These are phyloP conservation scores for Puccinia coronata DNA, from an alignment of 1,284 basidiomycete genomes.

Conservation along the genomic window DNA sequence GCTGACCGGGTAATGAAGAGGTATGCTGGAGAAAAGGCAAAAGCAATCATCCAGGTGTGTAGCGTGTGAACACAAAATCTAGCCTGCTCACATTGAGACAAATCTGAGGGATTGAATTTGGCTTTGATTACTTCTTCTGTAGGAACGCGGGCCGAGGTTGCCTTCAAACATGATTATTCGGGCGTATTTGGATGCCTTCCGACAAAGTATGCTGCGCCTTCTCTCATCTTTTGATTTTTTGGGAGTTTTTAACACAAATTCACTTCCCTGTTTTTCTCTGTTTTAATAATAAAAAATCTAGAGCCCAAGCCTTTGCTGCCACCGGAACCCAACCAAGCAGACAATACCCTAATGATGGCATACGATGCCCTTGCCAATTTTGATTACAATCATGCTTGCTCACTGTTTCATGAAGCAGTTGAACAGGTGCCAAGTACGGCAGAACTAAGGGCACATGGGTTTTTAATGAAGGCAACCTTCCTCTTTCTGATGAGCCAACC, in stretches of 20 bases:
- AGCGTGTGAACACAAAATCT: neutral
- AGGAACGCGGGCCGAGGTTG: slow-evolving; percentile 77
- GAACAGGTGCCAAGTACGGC: slow-evolving; percentile 75
- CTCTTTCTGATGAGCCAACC: slow-evolving; percentile 62
- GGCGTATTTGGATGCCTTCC: slow-evolving; percentile 96
- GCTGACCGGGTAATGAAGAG: slow-evolving; percentile 92
- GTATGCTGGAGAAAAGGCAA: slow-evolving; percentile 72
- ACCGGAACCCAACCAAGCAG: slow-evolving; percentile 74
- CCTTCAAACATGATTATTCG: slow-evolving; percentile 91
- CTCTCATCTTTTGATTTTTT: no score
- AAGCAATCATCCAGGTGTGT: slow-evolving; percentile 65
- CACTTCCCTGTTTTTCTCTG: neutral
- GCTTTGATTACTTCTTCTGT: neutral
- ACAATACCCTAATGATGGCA: slow-evolving; percentile 77
- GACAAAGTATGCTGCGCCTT: slow-evolving; percentile 60
- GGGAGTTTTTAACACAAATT: no score
- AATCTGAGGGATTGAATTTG: no score
- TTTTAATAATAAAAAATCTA: slow-evolving; percentile 55
- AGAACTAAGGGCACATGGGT: slow-evolving; percentile 76
- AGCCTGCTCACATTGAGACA: neutral
- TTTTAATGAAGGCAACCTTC: slow-evolving; percentile 92
- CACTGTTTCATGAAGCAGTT: slow-evolving; percentile 79
- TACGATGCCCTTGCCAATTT: slow-evolving; percentile 79
- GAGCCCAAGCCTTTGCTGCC: slow-evolving; percentile 73
- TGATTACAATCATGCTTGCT: slow-evolving; percentile 82